Evolutionary conservation across 805 yeast genomes (phyloP).

Genomic region (Naumovozyma castellii): DNA sequence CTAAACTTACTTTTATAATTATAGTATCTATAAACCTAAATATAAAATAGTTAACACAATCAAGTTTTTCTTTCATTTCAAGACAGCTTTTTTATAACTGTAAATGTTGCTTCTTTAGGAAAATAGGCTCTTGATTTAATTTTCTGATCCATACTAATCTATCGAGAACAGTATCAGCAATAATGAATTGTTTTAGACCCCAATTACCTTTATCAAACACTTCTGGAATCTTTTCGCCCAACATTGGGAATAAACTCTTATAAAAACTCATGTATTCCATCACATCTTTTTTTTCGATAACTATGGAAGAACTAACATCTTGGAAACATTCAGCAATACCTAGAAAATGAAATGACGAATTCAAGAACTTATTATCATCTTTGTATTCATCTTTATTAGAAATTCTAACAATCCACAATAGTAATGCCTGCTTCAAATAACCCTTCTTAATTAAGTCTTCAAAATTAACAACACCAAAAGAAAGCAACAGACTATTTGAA

Average conservation of each 20-base stretch:
- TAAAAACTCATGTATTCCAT: conserved; percentile 45
- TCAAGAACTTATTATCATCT: conserved; percentile 26
- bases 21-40: neutral
- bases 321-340: conserved; percentile 27
- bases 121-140: conserved; percentile 30
- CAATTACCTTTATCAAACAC: conserved; percentile 43
- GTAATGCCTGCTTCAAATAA: conserved; percentile 48
- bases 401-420: conserved; percentile 56
- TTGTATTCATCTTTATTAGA: conserved; percentile 35
- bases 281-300: conserved; percentile 44
- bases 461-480: conserved; percentile 48
- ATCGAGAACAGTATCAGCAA: conserved; percentile 46
- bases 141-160: conserved; percentile 37
- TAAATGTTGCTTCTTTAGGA: conserved; percentile 20
- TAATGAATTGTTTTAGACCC: conserved; percentile 33
- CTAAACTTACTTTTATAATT: neutral
- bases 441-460: conserved; percentile 41
- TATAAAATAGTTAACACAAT: neutral
- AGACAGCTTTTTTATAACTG: no score
- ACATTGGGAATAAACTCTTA: conserved; percentile 41
- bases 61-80: no score
- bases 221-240: conserved; percentile 45
- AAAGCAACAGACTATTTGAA: conserved; percentile 43
- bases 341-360: neutral
- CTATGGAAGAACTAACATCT: conserved; percentile 30